A percentile compares a stretch with the other conserved stretches of the same genome.
These are phyloP conservation scores for Cystobasidium onofrii DNA, from an alignment of 768 basidiomycete genomes.

Conservation along the genomic window DNA sequence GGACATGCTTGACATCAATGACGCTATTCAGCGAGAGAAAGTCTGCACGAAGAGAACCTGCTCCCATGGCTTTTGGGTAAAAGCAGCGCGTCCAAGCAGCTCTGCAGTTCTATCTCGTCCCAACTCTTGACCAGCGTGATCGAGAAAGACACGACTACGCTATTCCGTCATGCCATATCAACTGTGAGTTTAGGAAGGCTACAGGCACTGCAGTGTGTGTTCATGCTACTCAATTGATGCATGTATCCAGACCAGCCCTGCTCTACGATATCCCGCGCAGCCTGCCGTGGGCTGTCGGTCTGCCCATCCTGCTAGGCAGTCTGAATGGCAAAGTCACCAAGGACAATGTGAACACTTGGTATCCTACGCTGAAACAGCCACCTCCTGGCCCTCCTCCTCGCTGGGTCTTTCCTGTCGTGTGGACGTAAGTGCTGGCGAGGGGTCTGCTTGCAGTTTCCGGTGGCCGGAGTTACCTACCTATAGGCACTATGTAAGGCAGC, in stretches of 20 bases:
- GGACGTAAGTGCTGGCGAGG: not conserved
- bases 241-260: not conserved
- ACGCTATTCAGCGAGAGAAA: no score
- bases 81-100: not conserved
- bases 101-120: not conserved
- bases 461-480: no score
- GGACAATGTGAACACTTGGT: slow-evolving; percentile 37
- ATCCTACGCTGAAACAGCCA: slow-evolving; percentile 26
- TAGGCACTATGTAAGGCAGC: no score
- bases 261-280: slow-evolving; percentile 20
- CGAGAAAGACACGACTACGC: not conserved
- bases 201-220: not conserved
- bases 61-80: no score
- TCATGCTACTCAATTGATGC: not conserved
- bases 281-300: slow-evolving; percentile 31
- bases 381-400: slow-evolving; percentile 28
- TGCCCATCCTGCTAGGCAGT: slow-evolving; percentile 37
- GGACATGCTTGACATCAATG: no score
- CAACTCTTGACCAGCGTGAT: not conserved
- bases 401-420: slow-evolving; percentile 29
- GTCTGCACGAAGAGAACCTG: no score
- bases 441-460: not conserved
- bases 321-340: slow-evolving; percentile 34
- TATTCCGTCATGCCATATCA: slow-evolving; percentile 10
- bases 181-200: not conserved